A percentile compares a stretch with the other conserved stretches of the same genome.
Evolutionary conservation across 2,329 filamentous ascomycete genomes (phyloP).

Genomic region (Diplodia mutila): DNA sequence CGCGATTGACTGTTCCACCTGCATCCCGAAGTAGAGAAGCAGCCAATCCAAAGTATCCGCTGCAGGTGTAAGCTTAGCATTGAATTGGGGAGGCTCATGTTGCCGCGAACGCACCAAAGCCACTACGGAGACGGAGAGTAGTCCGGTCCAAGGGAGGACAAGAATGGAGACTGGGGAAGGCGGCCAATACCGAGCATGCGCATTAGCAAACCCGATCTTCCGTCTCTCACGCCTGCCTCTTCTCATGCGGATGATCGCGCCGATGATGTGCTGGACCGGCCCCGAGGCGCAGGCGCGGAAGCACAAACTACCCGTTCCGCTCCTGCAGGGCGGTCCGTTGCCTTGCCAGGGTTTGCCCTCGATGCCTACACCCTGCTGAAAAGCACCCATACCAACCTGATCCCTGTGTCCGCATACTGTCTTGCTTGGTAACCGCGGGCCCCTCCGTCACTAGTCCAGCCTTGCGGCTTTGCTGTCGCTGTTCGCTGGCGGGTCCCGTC

Average conservation of each 20-base stretch:
- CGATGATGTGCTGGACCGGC: conserved; percentile 14
- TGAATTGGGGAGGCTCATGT: not conserved
- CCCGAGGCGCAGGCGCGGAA: conserved; percentile 18
- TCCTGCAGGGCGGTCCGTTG: conserved; percentile 13
- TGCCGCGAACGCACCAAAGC: not conserved
- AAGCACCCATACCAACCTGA: not conserved
- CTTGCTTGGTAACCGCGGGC: not conserved
- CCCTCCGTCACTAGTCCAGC: not conserved
- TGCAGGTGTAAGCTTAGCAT: not conserved
- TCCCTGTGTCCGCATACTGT: not conserved
- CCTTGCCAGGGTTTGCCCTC: not conserved
- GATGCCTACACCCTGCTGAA: not conserved
- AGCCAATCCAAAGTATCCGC: not conserved
- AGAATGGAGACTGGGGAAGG: not conserved
- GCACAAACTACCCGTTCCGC: conserved; percentile 21
- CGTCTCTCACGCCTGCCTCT: not conserved
- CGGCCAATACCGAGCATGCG: not conserved
- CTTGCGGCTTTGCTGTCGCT: not conserved
- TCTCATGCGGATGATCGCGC: conserved; percentile 20
- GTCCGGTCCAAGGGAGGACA: not conserved
- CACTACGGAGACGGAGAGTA: not conserved
- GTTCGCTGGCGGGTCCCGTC: not conserved
- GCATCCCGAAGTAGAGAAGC: not conserved
- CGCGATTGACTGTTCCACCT: too few species aligned
- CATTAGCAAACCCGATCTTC: not conserved